Evolutionary conservation across 225 moss, liverwort and hornwort genomes (phyloP).

Genomic region (Physcomitrium patens): DNA sequence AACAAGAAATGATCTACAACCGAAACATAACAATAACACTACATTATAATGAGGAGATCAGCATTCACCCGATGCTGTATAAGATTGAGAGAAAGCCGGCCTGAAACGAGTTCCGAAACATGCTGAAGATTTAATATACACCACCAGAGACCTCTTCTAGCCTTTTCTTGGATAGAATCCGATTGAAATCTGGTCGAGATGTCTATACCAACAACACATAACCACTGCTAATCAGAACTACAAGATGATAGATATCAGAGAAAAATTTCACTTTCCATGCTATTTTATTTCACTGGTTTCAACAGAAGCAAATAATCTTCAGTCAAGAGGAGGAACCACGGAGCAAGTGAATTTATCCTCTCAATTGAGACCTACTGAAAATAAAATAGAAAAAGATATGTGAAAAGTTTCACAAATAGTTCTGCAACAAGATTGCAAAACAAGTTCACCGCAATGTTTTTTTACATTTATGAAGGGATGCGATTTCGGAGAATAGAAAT

Average conservation of each 20-base stretch:
- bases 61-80: slow-evolving; percentile 76
- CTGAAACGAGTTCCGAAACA: slow-evolving; percentile 94
- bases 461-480: background rate
- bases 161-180: slow-evolving; percentile 35
- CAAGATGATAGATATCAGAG: background rate
- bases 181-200: slow-evolving; percentile 30
- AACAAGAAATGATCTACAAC: no score
- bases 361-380: background rate
- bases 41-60: no score
- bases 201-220: slow-evolving; percentile 20
- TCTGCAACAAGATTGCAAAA: background rate
- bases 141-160: slow-evolving; percentile 29
- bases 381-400: background rate
- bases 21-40: no score
- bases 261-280: slow-evolving; percentile 2
- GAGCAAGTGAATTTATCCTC: background rate
- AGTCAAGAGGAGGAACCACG: background rate
- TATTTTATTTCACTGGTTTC: background rate
- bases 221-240: slow-evolving; percentile 4
- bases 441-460: background rate
- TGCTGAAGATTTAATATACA: slow-evolving; percentile 29
- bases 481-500: background rate
- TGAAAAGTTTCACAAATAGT: background rate
- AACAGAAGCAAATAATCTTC: background rate
- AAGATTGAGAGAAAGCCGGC: slow-evolving; percentile 91